Base-by-base conservation (phyloP, 192 early-diverging fungal species). In the Rhizoclosmatium sp. region DNA sequence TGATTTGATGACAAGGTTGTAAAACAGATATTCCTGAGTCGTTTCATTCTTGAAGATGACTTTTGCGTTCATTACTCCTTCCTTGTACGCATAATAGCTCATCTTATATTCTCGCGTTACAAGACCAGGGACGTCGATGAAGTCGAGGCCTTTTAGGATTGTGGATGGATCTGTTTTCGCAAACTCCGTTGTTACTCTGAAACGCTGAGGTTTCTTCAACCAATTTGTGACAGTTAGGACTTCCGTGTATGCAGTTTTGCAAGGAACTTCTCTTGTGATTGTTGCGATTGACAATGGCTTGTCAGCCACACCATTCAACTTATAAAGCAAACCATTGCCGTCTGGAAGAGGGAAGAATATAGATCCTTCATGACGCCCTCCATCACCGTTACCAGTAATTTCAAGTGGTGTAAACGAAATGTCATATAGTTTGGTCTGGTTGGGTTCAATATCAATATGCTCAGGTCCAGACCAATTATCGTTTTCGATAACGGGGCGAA, bases 271-370 rank as follows among this genome's bases (percentile, higher is more conserved):
- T 39, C 90, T 72, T 3, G 76, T 85, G 51, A 91, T 85, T 47
- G 80, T 87, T 4, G 81, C 89, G 23, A 80, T 77, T 2, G 89
- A 47, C 2, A 81, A 5, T 1, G 89, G 89, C 64, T 89, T 90
- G 70, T 91, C 90, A 19, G 87, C 89, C 0, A 62, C 75, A 4
- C 90, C 90, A 58, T 78, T 81, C n/a, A 91, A 82, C 73, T 87
- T 90, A 75, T 91, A 91, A n/a, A 91, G 80, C 47, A 86, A 71
- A 3, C 89, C 90, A 42, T 71, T 86, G 3, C 90, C 90, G 73
- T 91, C 90, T 5, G 90, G 88, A 16, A 91, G 70, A 16, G 90
- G 90, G 79, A 91, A 89, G 70, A 91, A 91, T 10, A 91, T 64
- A 10, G 89, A 87, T 4, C 90, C 90, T 75, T 88, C 88, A 75